Evolutionary conservation across 768 basidiomycete genomes (phyloP), one percentile per base, ranked within the genome.

Genomic region (Tylopilus sp.): DNA sequence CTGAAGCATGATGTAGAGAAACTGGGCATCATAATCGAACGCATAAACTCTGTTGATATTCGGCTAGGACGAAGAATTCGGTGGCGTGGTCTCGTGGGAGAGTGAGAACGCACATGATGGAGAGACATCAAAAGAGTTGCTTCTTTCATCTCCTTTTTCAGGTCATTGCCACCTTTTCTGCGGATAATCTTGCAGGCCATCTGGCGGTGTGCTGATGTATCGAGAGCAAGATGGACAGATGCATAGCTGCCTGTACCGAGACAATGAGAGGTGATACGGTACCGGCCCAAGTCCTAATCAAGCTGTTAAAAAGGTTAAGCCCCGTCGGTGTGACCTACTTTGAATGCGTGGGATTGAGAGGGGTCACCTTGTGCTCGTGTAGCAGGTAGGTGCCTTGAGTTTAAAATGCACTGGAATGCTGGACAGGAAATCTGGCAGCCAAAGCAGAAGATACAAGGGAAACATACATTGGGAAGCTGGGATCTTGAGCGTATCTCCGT

Each of bases 161-260:
- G 23, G 48, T 69, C 68, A 13, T 50, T 62, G 12, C 65, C 68
- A 20, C 78, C 79, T 47, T 77, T 79, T 64, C 81, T 82, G 57
- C 79, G 81, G 61, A 92, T 86, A 51, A 82, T 89, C 66, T 92
- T 92, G 67, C 89, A 91, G 20, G 90, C 90, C 23, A 89, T 86
- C 69, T 92, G 90, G 40, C 81, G 77, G 57, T 81, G 77, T 41
- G 74, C 79, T 9, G 69, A 64, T 10, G 75, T 79, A 60, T 89
- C 86, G 51, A 88, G 73, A 17, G 88, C 88, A 21, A 92, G 77
- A 60, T 90, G 84, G 1, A 92, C 90, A 1, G 83, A 86, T 0
- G 89, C 90, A 66, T 91, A 92, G 38, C 85, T 85, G 5, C 90
- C 90, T 21, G 80, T 83, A 38, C 90, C 90, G 12, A 92, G 77